A percentile compares a stretch with the other conserved stretches of the same genome.
These are phyloP conservation scores for Boletus fagicola DNA, from an alignment of 768 basidiomycete genomes.

Conservation along the genomic window DNA sequence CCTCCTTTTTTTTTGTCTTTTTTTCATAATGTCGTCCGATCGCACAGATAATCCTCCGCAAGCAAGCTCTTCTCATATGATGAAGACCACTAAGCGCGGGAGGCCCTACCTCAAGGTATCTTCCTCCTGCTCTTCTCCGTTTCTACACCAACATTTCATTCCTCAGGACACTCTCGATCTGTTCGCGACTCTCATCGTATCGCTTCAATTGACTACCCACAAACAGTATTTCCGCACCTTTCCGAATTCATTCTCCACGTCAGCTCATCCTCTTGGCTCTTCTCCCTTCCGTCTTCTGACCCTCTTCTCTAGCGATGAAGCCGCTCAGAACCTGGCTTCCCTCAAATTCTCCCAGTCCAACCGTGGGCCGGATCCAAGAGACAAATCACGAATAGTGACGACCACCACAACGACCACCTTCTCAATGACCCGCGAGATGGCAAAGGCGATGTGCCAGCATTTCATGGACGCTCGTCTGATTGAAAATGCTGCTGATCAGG, in stretches of 20 bases:
- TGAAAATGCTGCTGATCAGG: constrained; percentile 92
- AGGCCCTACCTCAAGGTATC: constrained; percentile 88
- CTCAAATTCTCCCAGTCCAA: constrained; percentile 99
- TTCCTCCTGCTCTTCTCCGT: constrained; percentile 7
- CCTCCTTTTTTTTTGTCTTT: constrained; percentile 19
- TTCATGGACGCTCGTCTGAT: constrained; percentile 99
- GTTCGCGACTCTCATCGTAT: constrained; percentile 94
- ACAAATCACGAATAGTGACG: constrained; percentile 96
- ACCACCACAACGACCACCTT: constrained; percentile 99
- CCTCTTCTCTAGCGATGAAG: constrained; percentile 74
- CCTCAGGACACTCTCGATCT: constrained; percentile 94
- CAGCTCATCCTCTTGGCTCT: constrained; percentile 34
- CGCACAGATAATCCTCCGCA: constrained; percentile 41
- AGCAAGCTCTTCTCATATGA: constrained; percentile 85
- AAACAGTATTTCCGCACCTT: constrained; percentile 97
- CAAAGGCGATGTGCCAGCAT: constrained; percentile 99
- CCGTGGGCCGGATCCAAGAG: constrained; percentile 96
- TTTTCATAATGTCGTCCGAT: constrained; percentile 40
- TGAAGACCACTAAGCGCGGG: constrained; percentile 97
- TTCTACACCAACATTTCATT: neutral
- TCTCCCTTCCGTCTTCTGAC: constrained; percentile 1
- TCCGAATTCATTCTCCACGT: constrained; percentile 95
- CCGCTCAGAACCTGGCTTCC: constrained; percentile 86
- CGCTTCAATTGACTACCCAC: constrained; percentile 82
- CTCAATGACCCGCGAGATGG: constrained; percentile 99